Evolutionary conservation across 805 yeast genomes (phyloP).

Genomic region (Grigorovia transvaalensis): DNA sequence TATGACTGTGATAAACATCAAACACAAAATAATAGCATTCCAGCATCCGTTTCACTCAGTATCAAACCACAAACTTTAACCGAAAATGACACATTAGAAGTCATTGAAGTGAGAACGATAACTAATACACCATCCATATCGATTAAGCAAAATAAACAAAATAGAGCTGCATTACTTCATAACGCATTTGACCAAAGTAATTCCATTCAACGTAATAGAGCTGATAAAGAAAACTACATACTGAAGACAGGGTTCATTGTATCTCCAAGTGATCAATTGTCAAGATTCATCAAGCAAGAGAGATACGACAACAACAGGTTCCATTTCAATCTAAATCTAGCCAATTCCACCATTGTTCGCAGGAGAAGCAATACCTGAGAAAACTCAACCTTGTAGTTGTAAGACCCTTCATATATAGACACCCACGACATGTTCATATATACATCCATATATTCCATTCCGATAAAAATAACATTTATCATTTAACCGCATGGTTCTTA

Average conservation of each 20-base stretch:
- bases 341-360: background rate
- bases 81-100: background rate
- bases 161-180: conserved; percentile 1
- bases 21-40: background rate
- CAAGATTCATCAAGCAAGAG: background rate
- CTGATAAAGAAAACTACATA: background rate
- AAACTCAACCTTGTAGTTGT: too few species aligned
- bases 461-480: too few species aligned
- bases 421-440: too few species aligned
- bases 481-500: too few species aligned
- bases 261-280: background rate
- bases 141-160: background rate
- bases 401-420: too few species aligned
- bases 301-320: background rate
- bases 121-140: background rate
- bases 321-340: background rate
- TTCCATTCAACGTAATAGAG: conserved; percentile 1
- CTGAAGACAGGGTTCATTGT: conserved; percentile 1
- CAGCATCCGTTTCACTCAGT: background rate
- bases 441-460: too few species aligned
- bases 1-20: conserved; percentile 13
- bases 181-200: conserved; percentile 3
- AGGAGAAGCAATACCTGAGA: background rate
- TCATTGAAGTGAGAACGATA: background rate
- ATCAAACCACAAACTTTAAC: background rate